A percentile compares a stretch with the other conserved stretches of the same genome.
Conservation (phyloP, 2,329 filamentous ascomycete genomes). For the Aureobasidium sp. region DNA sequence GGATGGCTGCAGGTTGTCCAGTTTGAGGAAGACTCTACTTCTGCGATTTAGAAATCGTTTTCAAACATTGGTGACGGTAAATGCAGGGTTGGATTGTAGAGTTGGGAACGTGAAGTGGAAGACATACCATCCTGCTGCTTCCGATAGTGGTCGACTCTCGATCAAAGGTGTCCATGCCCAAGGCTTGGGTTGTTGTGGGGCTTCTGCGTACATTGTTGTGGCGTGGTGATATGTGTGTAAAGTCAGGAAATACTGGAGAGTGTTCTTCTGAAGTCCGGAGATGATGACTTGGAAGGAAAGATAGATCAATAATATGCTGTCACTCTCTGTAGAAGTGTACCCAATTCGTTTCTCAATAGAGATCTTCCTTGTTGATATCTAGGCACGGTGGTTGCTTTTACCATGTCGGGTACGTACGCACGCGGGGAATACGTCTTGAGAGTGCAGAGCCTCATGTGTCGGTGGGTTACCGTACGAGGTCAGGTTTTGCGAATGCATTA, state of each 20-base stretch:
- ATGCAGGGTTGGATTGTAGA: neutral
- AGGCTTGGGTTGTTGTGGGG: conserved; percentile 33
- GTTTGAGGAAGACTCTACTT: conserved; percentile 74
- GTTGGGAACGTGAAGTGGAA: neutral
- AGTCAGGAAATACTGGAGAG: neutral
- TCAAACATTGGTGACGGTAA: neutral
- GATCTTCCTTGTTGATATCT: conserved; percentile 5
- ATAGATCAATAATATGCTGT: conserved; percentile 1
- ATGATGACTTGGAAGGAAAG: conserved; percentile 2
- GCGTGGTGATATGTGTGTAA: neutral
- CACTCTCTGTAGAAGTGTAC: neutral
- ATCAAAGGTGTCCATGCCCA: conserved; percentile 69
- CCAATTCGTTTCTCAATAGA: neutral
- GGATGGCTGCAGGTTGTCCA: conserved; percentile 77
- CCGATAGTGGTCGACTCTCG: conserved; percentile 60
- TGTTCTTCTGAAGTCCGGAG: neutral
- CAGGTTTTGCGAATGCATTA: conserved; percentile 3
- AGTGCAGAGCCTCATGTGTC: conserved; percentile 5
- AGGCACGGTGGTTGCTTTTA: conserved; percentile 4
- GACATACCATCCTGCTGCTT: conserved; percentile 63
- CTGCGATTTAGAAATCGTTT: conserved; percentile 28
- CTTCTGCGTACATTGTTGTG: conserved; percentile 5
- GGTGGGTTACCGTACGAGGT: conserved; percentile 4
- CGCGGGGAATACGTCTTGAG: neutral
- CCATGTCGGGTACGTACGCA: neutral